phyloP scores from a whole-genome alignment of 495 filamentous ascomycete genomes.

The Aspergillus sclerotiicarbonarius region DNA sequence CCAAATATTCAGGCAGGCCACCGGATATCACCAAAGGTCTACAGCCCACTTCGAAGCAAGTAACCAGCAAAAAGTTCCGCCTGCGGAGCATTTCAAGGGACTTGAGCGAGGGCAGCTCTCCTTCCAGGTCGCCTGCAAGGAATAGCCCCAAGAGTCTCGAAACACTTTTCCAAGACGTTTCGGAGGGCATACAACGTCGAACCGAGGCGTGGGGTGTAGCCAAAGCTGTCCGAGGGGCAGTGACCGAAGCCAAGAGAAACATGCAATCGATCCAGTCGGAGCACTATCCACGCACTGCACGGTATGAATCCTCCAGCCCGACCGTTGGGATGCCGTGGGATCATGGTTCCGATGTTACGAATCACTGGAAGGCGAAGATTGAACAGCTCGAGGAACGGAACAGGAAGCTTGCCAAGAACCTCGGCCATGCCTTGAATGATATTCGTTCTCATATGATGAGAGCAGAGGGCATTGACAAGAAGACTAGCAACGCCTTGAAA shows the following conservation, averaged over 20 bases:
- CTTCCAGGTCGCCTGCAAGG: slow-evolving; percentile 51
- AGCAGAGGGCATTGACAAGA: slow-evolving; percentile 51
- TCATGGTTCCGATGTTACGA: slow-evolving; percentile 4
- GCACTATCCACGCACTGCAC: slow-evolving; percentile 25
- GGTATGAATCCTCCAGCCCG: slow-evolving; percentile 13
- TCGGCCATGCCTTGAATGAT: slow-evolving; percentile 68
- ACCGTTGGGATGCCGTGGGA: not conserved
- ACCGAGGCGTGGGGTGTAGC: slow-evolving; percentile 87
- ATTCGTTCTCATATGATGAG: slow-evolving; percentile 52
- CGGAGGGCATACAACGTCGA: slow-evolving; percentile 74
- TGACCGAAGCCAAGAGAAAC: slow-evolving; percentile 76
- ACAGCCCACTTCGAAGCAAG: slow-evolving; percentile 28
- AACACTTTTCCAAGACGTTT: slow-evolving; percentile 78
- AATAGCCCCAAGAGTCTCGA: slow-evolving; percentile 68
- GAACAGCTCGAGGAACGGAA: slow-evolving; percentile 65
- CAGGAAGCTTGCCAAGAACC: slow-evolving; percentile 64
- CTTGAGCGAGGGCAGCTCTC: slow-evolving; percentile 31
- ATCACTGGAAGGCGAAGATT: slow-evolving; percentile 33
- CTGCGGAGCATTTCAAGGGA: slow-evolving; percentile 35
- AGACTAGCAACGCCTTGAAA: slow-evolving; percentile 21
- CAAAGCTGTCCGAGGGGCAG: slow-evolving; percentile 84
- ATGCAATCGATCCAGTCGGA: slow-evolving; percentile 62
- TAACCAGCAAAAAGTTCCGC: slow-evolving; percentile 27
- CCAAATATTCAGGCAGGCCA: slow-evolving; percentile 73
- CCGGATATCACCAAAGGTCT: slow-evolving; percentile 43